Evolutionary conservation across 179 eudicot species (phyloP).

Genomic region (Spergularia azorica): DNA sequence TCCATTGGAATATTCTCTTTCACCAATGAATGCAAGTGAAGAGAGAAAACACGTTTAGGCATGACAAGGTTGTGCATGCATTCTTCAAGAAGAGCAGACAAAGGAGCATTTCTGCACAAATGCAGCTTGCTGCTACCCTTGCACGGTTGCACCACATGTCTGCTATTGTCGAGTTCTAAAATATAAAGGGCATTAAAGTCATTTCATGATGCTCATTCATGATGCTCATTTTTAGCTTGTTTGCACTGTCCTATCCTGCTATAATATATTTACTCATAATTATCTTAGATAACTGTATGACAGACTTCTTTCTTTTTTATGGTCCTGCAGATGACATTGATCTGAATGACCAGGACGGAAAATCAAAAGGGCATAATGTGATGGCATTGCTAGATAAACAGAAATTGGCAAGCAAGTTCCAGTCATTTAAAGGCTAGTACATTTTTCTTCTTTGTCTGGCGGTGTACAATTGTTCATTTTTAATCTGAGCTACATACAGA

Average conservation of each 20-base stretch:
- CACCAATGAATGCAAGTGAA: slow-evolving; percentile 1
- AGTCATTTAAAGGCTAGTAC: slow-evolving; percentile 73
- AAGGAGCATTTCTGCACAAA: not conserved
- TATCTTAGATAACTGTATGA: slow-evolving; percentile 9
- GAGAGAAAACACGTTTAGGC: not conserved
- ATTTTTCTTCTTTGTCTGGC: slow-evolving; percentile 1
- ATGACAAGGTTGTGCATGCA: not conserved
- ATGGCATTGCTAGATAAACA: slow-evolving; percentile 72
- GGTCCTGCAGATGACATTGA: slow-evolving; percentile 79
- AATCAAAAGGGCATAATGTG: slow-evolving; percentile 67
- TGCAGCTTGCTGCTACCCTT: slow-evolving; percentile 3
- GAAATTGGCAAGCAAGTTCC: slow-evolving; percentile 77
- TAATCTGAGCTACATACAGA: not conserved
- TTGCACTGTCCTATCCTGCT: not conserved
- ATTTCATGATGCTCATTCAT: not conserved
- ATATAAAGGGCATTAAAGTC: slow-evolving; percentile 7
- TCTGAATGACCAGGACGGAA: slow-evolving; percentile 66
- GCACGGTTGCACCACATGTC: not conserved
- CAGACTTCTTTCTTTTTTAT: slow-evolving; percentile 13
- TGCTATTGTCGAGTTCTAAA: not conserved
- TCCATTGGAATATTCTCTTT: not conserved
- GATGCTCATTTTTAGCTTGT: slow-evolving; percentile 4
- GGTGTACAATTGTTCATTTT: not conserved
- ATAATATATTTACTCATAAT: not conserved
- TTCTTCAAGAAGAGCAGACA: not conserved